Conservation (phyloP, 371 early-diverging fungal species). For the Neoconidiobolus thromboides region DNA sequence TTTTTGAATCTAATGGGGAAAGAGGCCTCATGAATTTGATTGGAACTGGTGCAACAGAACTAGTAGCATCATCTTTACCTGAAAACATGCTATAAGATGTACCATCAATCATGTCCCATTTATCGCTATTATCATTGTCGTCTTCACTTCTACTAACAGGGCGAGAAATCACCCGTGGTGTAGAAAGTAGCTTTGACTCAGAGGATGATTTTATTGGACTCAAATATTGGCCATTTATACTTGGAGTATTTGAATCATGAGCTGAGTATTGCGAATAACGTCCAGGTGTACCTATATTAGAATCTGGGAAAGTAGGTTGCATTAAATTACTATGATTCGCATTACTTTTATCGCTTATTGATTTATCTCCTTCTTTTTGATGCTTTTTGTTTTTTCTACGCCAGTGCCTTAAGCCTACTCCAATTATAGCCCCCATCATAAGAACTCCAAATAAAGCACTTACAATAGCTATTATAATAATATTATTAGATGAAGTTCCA, state of each 20-base stretch:
- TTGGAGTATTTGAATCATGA: background rate
- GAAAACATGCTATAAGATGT: background rate
- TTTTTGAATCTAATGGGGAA: background rate
- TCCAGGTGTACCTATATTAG: background rate
- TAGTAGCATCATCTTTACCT: background rate
- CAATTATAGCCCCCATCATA: background rate
- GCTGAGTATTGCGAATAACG: background rate
- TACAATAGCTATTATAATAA: slow-evolving; percentile 1
- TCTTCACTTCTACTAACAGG: background rate
- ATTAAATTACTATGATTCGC: background rate
- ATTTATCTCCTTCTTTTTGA: background rate
- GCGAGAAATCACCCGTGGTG: background rate
- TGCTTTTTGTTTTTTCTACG: background rate
- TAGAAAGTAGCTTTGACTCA: background rate
- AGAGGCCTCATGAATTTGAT: background rate
- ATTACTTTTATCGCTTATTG: background rate
- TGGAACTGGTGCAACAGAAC: background rate
- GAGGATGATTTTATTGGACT: no score
- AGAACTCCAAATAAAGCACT: slow-evolving; percentile 1
- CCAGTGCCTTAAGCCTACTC: slow-evolving; percentile 1
- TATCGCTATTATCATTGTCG: background rate
- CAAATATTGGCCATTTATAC: background rate
- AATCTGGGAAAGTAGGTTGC: background rate
- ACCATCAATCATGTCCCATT: background rate
- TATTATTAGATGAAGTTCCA: background rate